Conservation (phyloP, 2,329 filamentous ascomycete species). For the Aspergillus sclerotialis region DNA sequence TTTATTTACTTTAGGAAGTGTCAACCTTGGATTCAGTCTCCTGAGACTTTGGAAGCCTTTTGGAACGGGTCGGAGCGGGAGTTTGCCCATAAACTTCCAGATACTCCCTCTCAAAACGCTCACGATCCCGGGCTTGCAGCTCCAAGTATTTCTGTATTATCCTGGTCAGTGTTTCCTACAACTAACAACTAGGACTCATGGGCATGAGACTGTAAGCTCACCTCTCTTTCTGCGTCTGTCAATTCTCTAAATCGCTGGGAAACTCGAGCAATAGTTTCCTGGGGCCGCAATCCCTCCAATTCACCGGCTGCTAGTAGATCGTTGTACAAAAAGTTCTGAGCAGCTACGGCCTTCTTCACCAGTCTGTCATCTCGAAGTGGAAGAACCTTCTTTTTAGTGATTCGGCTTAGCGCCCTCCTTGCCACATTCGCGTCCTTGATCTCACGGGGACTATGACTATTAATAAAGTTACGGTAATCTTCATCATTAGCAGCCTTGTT, state of each 20-base stretch:
- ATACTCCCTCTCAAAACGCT: slow-evolving; percentile 29
- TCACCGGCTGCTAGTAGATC: slow-evolving; percentile 45
- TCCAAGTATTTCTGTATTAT: slow-evolving; percentile 20
- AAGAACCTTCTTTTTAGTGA: slow-evolving; percentile 12
- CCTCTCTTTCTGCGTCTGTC: slow-evolving; percentile 29
- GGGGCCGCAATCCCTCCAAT: slow-evolving; percentile 38
- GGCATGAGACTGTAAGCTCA: slow-evolving; percentile 18
- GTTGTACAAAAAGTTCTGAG: slow-evolving; percentile 39
- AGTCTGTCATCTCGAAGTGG: slow-evolving; percentile 49
- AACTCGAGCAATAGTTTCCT: slow-evolving; percentile 25
- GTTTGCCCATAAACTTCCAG: slow-evolving; percentile 29
- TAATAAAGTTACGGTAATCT: slow-evolving; percentile 49
- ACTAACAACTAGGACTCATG: neutral
- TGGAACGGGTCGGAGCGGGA: slow-evolving; percentile 3
- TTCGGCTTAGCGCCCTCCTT: slow-evolving; percentile 31
- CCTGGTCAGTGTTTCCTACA: slow-evolving; percentile 6
- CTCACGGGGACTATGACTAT: slow-evolving; percentile 47
- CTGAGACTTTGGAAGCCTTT: neutral
- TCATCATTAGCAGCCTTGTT: slow-evolving; percentile 38
- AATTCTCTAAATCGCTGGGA: slow-evolving; percentile 20
- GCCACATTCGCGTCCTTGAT: slow-evolving; percentile 56
- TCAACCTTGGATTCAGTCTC: too few relatives aligned
- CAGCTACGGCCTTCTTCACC: slow-evolving; percentile 35
- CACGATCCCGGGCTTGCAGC: slow-evolving; percentile 17
- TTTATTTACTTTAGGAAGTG: too few relatives aligned